phyloP scores from a whole-genome alignment of 2,329 filamentous ascomycete genomes.

The Epichloe aotearoae region DNA sequence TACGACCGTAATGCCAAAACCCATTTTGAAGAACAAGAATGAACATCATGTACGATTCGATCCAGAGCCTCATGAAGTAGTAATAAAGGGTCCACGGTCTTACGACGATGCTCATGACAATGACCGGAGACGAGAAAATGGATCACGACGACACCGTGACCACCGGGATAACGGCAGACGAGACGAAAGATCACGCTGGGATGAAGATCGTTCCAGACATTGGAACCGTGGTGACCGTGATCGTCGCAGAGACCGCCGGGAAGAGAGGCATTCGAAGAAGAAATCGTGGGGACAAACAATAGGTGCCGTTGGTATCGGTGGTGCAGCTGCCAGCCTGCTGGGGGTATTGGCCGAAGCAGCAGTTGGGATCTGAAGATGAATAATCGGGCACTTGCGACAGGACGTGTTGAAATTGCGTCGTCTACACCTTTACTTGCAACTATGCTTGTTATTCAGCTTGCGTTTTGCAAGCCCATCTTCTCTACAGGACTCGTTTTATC shows the following conservation, averaged over 20 bases:
- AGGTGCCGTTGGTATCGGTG: slow-evolving; percentile 45
- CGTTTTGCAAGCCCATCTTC: neutral
- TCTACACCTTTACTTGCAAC: neutral
- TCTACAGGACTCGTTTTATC: neutral
- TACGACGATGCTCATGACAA: slow-evolving; percentile 18
- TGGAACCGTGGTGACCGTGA: slow-evolving; percentile 29
- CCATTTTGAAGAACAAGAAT: slow-evolving; percentile 49
- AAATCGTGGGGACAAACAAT: slow-evolving; percentile 40
- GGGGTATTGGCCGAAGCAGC: slow-evolving; percentile 46
- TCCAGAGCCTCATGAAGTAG: slow-evolving; percentile 32
- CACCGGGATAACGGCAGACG: slow-evolving; percentile 12
- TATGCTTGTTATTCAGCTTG: neutral
- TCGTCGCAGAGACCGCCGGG: slow-evolving; percentile 22
- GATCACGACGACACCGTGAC: slow-evolving; percentile 12
- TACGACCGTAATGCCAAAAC: slow-evolving; percentile 32
- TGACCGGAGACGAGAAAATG: slow-evolving; percentile 13
- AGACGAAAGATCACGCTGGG: slow-evolving; percentile 10
- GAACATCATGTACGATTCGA: slow-evolving; percentile 43
- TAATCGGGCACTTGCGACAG: neutral
- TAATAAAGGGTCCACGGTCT: slow-evolving; percentile 16
- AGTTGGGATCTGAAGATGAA: slow-evolving; percentile 13
- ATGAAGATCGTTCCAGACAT: slow-evolving; percentile 16
- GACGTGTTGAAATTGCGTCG: neutral
- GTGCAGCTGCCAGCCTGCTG: slow-evolving; percentile 44
- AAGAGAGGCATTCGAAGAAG: slow-evolving; percentile 26